phyloP scores from a whole-genome alignment of 176 grass and related monocot species.

The Rhynchospora pubera region DNA sequence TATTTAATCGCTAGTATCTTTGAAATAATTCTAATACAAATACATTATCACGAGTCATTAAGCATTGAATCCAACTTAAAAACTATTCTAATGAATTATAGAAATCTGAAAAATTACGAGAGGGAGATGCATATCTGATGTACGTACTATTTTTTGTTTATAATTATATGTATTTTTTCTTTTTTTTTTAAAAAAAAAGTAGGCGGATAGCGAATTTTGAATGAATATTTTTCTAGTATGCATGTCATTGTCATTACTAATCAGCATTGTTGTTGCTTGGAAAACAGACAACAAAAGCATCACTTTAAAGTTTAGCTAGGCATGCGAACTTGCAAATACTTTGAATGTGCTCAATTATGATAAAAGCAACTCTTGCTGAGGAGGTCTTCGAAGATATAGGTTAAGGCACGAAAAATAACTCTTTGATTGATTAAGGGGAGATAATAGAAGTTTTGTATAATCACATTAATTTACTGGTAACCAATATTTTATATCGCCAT shows the following conservation, averaged over 20 bases:
- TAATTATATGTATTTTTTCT: background rate
- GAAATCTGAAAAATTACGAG: background rate
- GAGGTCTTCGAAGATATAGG: too few species aligned
- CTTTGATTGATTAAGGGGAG: too few species aligned
- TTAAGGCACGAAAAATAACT: too few species aligned
- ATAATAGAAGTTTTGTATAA: too few species aligned
- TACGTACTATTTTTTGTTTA: background rate
- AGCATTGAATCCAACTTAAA: background rate
- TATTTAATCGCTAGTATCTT: too few species aligned
- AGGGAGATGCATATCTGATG: background rate
- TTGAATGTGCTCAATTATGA: background rate
- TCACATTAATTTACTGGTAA: too few species aligned
- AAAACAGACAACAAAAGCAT: background rate
- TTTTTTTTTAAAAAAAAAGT: background rate
- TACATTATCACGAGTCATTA: background rate
- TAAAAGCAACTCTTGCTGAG: too few species aligned
- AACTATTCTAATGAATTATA: background rate
- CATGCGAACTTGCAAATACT: background rate
- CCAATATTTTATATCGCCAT: too few species aligned
- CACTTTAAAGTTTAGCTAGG: background rate
- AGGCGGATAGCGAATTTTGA: background rate
- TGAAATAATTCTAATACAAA: too few species aligned
- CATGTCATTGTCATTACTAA: background rate
- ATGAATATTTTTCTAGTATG: background rate
- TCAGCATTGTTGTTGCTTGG: background rate